These are phyloP conservation scores for Pyrus bretschneideri DNA, from an alignment of 306 rosid species.

Conservation along the genomic window DNA sequence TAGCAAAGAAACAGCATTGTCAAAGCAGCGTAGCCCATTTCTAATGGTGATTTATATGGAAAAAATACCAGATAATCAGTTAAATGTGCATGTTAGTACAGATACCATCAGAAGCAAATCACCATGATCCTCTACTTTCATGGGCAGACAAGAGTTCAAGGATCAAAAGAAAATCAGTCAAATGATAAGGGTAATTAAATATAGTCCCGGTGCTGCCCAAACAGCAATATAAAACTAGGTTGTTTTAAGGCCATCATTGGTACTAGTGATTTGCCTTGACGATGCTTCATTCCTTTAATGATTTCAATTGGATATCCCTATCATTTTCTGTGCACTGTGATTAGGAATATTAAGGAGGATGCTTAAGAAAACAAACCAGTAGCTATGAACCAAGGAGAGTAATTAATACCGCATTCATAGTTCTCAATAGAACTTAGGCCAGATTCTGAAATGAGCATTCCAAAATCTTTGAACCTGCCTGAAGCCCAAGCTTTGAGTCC, in stretches of 20 bases:
- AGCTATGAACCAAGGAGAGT: conserved; percentile 1
- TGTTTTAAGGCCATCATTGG: not conserved
- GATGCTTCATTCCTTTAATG: not conserved
- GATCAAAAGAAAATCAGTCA: not conserved
- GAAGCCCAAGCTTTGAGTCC: conserved; percentile 83
- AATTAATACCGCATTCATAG: conserved; percentile 78
- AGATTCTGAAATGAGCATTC: conserved; percentile 71
- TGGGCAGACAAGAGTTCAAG: not conserved
- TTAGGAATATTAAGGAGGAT: not conserved
- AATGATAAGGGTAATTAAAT: not conserved
- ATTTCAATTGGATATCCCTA: not conserved
- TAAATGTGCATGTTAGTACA: not conserved
- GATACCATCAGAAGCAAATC: not conserved
- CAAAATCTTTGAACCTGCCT: conserved; percentile 69
- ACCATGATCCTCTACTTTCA: not conserved
- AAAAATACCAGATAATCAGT: not conserved
- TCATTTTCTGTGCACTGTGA: not conserved
- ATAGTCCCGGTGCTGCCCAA: not conserved
- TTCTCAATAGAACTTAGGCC: conserved; percentile 87
- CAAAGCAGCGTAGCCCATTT: not conserved
- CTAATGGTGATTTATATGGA: not conserved
- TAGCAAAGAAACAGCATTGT: not conserved
- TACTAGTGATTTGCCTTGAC: not conserved
- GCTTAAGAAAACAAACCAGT: not conserved
- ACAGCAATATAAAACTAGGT: not conserved